Evolutionary conservation across 2,329 filamentous ascomycete genomes (phyloP).

Genomic region (Aspergillus brasiliensis): DNA sequence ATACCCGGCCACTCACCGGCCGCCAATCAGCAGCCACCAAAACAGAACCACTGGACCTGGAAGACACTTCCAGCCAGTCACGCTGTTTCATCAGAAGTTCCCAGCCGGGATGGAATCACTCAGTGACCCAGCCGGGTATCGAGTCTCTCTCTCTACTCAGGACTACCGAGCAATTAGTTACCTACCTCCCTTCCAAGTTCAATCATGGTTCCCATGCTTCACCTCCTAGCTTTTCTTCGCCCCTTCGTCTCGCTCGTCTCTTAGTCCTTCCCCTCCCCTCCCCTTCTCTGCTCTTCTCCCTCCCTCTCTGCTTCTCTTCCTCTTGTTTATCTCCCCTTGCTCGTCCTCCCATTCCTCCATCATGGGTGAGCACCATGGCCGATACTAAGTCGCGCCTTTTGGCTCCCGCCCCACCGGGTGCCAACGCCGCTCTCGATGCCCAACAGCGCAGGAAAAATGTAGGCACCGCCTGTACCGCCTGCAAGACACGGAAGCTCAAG

Average conservation of each 20-base stretch:
- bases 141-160: too few species aligned
- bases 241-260: too few species aligned
- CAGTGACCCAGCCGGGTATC: too few species aligned
- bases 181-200: neutral
- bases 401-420: constrained; percentile 18
- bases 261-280: neutral
- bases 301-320: too few species aligned
- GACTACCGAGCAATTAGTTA: neutral
- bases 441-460: constrained; percentile 26
- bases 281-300: neutral
- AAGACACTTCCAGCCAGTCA: neutral
- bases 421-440: constrained; percentile 14
- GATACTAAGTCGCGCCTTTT: constrained; percentile 19
- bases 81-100: neutral
- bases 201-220: constrained; percentile 1
- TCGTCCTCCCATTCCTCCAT: neutral
- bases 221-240: neutral
- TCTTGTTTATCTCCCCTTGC: neutral
- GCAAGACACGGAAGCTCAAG: constrained; percentile 32
- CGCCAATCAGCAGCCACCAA: neutral
- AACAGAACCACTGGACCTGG: neutral
- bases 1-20: neutral
- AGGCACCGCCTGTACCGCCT: constrained; percentile 26
- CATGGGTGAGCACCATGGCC: constrained; percentile 20
- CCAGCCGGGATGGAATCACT: too few species aligned